Base-by-base conservation (phyloP, 352 stramenopile genomes). In the Albugo laibachii region DNA sequence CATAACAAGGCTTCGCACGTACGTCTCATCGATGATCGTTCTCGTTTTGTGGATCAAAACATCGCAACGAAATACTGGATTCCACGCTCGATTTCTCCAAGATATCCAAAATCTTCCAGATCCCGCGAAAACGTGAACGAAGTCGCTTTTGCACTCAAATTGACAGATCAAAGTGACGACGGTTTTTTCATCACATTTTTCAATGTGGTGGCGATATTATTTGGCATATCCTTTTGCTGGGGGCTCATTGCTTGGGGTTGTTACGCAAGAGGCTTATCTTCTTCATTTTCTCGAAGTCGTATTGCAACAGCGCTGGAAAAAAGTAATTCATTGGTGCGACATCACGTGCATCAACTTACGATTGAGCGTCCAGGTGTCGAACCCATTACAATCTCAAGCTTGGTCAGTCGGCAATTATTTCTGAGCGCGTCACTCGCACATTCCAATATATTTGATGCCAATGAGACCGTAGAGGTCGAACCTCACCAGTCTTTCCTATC, bases 161-260 rank as follows among this genome's bases (percentile, higher is more conserved):
- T 88, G 42, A 69, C 71, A 27, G 82, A 77, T 41, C 66, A 79
- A 24, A 72, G 76, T 34, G 80, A 85, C 47, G 58, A 54, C 45
- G 76, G 76, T 20, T 69, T 88, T 37, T 83, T 88, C 49, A 83
- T 88, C 53, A 80, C 76, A 15, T 84, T 83, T 19, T 27, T 42
- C n/a, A 21, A 48, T 35, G 43, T 35, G 15, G 15, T 24, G 6
- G 43, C 43, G 20, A 48, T 35, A 35, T 10, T 48, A 11, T 16
- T 24, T 35, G 43, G 2, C 8, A 43, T 11, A 42, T 18, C 19
- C 6, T 24, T 35, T 24, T 18, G 19, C 16, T 48, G 43, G 24
- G 15, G 24, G 43, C 45, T 86, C 15, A 62, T 86, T 41, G 70
- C 73, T 11, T 83, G 70, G 68, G 68, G 70, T 0, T 86, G 68